Evolutionary conservation across 1,139 yeast species (phyloP).

Genomic region (Pichia sorboxylosa): DNA sequence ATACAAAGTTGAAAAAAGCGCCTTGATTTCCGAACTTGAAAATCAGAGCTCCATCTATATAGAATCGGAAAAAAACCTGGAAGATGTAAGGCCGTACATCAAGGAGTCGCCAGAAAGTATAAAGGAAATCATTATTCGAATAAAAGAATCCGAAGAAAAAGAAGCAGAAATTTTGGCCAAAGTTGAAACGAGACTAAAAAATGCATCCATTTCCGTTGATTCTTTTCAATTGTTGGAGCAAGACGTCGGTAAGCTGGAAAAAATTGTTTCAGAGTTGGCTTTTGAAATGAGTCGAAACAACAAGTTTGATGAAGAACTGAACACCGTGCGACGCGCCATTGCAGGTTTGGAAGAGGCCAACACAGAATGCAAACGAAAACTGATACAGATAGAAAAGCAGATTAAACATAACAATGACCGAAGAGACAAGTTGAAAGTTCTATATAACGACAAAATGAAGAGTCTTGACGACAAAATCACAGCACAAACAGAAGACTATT

Average conservation of each 20-base stretch:
- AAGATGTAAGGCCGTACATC: constrained; percentile 47
- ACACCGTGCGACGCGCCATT: constrained; percentile 33
- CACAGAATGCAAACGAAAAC: constrained; percentile 38
- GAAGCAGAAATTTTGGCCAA: constrained; percentile 32
- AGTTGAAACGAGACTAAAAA: constrained; percentile 39
- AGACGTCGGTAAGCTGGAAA: constrained; percentile 40
- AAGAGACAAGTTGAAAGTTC: constrained; percentile 38
- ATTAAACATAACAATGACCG: constrained; percentile 32
- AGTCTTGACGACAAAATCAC: constrained; percentile 39
- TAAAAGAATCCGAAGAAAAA: constrained; percentile 35
- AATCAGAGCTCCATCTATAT: constrained; percentile 42
- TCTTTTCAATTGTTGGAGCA: constrained; percentile 45
- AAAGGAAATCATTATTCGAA: constrained; percentile 42
- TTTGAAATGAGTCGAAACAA: constrained; percentile 39
- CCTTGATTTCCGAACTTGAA: constrained; percentile 44
- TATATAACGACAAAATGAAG: constrained; percentile 41
- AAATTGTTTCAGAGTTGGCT: constrained; percentile 47
- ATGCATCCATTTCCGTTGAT: constrained; percentile 44
- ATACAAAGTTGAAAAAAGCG: constrained; percentile 52
- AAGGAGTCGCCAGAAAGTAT: constrained; percentile 52
- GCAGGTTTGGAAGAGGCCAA: constrained; percentile 34
- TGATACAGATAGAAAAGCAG: constrained; percentile 41
- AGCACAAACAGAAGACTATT: constrained; percentile 33
- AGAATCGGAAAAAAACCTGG: constrained; percentile 49
- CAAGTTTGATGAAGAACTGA: constrained; percentile 35